Evolutionary conservation across 305 asterid genomes (phyloP), one percentile per base, ranked within the genome.

Genomic region (Fraxinus sp.): DNA sequence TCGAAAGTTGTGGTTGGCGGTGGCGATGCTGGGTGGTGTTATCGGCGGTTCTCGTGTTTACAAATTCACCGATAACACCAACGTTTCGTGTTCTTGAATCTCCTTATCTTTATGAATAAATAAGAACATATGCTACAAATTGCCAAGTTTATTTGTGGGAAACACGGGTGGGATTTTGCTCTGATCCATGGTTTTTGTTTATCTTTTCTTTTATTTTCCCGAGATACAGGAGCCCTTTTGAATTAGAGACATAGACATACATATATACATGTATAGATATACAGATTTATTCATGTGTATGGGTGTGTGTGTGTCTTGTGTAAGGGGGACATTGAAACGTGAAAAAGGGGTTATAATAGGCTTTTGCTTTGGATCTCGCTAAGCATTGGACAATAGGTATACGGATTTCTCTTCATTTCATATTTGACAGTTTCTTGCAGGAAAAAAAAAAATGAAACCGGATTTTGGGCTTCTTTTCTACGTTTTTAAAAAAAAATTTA

Each of bases 271-370:
- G 72, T 79, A 81, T 83, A 46, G 18, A 74, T 81, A 10, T 32
- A 32, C 66, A 74, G 22, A 62, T 59, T 33, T 32, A 84, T 78
- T 74, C 79, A 64, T 84, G 36, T 83, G 32, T 83, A 36, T 85
- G 36, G 71, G 81, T 80, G 83, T 77, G 81, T 59, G 81, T 74
- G 89, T 91, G 94, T 89, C 89, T 76, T 82, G 91, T 82, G 76
- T 89, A 10, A 22, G 82, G 98, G 97, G 81, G 91, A 90, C 94
- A 92, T 26, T 36, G 73, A 68, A 90, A 89, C 93, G 93, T 90
- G 98, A 85, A 78, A 84, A 84, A 79, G 57, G 74, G 79, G 82
- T 84, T 82, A 80, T 30, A 30, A 26, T 46, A 41, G 39, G 81
- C 80, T 82, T 75, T 77, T 79, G 87, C 81, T 85, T 88, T 79